phyloP scores from a whole-genome alignment of 176 grass and related monocot species.

The Elymus sibiricus region DNA sequence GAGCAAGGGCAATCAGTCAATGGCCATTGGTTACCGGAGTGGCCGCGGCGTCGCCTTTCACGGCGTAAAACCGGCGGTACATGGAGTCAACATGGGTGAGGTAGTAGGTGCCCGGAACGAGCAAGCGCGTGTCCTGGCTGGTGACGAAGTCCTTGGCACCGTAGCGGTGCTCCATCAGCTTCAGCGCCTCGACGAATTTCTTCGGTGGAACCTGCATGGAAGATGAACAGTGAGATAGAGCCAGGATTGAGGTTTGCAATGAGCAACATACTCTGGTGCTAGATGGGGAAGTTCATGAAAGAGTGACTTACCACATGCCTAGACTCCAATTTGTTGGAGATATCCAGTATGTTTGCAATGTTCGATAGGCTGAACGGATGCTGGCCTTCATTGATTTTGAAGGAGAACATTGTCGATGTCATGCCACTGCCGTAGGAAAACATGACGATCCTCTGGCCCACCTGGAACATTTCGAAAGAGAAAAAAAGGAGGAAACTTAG shows the following conservation, averaged over 20 bases:
- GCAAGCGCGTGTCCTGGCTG: slow-evolving; percentile 66
- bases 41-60: slow-evolving; percentile 28
- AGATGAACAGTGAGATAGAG: neutral
- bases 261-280: too few relatives aligned
- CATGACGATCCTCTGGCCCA: slow-evolving; percentile 83
- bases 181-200: slow-evolving; percentile 69
- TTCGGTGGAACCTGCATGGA: slow-evolving; percentile 53
- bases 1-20: neutral
- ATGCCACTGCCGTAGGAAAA: slow-evolving; percentile 97
- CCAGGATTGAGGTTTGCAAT: neutral
- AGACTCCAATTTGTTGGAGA: slow-evolving; percentile 62
- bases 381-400: slow-evolving; percentile 72
- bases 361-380: slow-evolving; percentile 70
- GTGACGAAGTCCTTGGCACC: slow-evolving; percentile 87
- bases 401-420: slow-evolving; percentile 90
- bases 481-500: neutral
- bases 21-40: slow-evolving; percentile 38
- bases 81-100: slow-evolving; percentile 76
- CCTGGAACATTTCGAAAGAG: slow-evolving; percentile 37
- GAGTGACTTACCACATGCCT: slow-evolving; percentile 60
- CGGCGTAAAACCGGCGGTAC: slow-evolving; percentile 83
- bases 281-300: neutral
- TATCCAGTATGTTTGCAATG: slow-evolving; percentile 62
- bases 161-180: slow-evolving; percentile 89
- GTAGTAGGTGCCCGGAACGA: slow-evolving; percentile 72